phyloP scores from a whole-genome alignment of 129 eudicot genomes.

The Helianthus annuus region DNA sequence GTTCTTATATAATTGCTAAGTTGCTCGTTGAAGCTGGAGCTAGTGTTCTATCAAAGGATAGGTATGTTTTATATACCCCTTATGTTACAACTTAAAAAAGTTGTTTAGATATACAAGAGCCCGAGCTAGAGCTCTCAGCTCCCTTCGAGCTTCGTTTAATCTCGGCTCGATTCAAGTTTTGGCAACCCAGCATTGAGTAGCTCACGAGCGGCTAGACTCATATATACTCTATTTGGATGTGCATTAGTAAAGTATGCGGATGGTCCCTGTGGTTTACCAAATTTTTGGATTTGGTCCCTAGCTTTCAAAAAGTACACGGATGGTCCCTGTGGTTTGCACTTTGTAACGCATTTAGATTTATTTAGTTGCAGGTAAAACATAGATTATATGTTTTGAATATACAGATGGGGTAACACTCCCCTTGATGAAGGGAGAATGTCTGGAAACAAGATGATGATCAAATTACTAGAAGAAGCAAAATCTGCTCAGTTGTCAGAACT shows the following conservation, averaged over 20 bases:
- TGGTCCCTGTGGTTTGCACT: no score
- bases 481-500: conserved; percentile 49
- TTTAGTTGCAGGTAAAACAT: neutral
- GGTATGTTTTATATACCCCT: conserved; percentile 38
- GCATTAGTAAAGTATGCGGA: neutral
- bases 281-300: no score
- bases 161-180: no score
- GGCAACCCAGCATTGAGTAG: no score
- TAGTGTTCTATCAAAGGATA: conserved; percentile 75
- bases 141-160: no score
- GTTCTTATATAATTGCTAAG: conserved; percentile 69
- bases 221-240: neutral
- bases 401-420: conserved; percentile 94
- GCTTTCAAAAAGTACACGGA: no score
- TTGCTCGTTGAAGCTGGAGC: conserved; percentile 89
- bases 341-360: neutral
- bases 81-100: neutral
- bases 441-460: conserved; percentile 72
- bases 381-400: conserved; percentile 19
- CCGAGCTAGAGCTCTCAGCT: no score
- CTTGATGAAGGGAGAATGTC: conserved; percentile 72
- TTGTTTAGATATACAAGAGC: neutral
- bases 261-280: no score
- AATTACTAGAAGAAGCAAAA: conserved; percentile 78
- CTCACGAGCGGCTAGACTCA: no score